Percentiles rank a stretch among this genome's conserved stretches.
These are phyloP conservation scores for Calocybe cyanea DNA, from an alignment of 768 basidiomycete genomes.

Conservation along the genomic window DNA sequence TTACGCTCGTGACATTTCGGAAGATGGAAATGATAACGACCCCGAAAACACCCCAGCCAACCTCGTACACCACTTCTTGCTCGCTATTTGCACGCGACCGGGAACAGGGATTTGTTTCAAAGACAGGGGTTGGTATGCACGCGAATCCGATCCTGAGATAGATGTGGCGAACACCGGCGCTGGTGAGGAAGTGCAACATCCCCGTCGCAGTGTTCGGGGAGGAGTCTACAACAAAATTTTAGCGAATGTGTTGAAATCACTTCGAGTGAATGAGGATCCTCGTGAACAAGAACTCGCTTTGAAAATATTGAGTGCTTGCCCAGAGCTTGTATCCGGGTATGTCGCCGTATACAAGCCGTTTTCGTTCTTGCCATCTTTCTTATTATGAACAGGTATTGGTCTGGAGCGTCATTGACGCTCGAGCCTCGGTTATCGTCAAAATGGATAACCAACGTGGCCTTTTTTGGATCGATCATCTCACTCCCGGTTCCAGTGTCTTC, in stretches of 20 bases:
- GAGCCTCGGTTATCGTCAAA: conserved; percentile 85
- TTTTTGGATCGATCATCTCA: conserved; percentile 75
- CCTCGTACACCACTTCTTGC: conserved; percentile 81
- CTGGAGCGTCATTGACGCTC: conserved; percentile 61
- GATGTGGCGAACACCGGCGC: too few relatives aligned
- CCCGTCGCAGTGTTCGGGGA: conserved; percentile 36
- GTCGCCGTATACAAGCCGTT: conserved; percentile 10
- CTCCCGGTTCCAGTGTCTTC: conserved; percentile 63
- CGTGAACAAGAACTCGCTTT: conserved; percentile 81
- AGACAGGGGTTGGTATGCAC: conserved; percentile 88
- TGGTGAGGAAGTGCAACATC: conserved; percentile 18
- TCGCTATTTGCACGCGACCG: conserved; percentile 77
- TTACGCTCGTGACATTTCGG: conserved; percentile 57
- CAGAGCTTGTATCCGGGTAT: conserved; percentile 80
- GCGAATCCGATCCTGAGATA: conserved; percentile 39
- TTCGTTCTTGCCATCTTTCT: conserved; percentile 5
- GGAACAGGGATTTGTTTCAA: conserved; percentile 85
- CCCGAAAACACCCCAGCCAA: conserved; percentile 66
- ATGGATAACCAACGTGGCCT: conserved; percentile 89
- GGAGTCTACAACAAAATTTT: conserved; percentile 83
- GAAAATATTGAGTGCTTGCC: conserved; percentile 77
- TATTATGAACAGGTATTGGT: conserved; percentile 59
- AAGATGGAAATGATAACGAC: conserved; percentile 44
- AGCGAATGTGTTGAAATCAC: conserved; percentile 61
- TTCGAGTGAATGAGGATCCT: conserved; percentile 88